Base-by-base conservation (phyloP, 2,329 filamentous ascomycete species). In the Dactylellina cionopaga region DNA sequence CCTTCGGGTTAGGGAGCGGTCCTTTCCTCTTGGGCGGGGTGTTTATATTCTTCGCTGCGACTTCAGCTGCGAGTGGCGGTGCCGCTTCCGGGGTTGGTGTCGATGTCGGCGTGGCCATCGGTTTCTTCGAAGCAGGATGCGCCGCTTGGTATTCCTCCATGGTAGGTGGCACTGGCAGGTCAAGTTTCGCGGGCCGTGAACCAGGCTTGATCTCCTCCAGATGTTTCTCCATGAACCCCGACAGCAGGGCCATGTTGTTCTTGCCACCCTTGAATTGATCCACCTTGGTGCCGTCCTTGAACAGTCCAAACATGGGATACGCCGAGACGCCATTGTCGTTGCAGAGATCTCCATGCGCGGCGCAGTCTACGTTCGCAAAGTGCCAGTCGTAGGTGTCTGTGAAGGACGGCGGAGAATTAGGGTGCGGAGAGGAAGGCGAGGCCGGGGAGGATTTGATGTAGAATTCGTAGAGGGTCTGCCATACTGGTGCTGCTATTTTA, bases 391-490 rank as follows among this genome's bases (percentile, higher is more conserved):
- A 98, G 80, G 88, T 95, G 60, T 89, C 85, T 29, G 89, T 88
- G 78, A 97, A 97, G 25, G 82, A 81, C 39, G 75, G 75, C 27
- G 74, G 70, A 3, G 86, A 85, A 78, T 89, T 89, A 41, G 87
- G 79, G 74, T 82, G 86, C 76, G 80, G 83, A 77, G 82, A 83
- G 77, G 79, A 81, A 19, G 84, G 80, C 72, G 84, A 81, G 52
- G 89, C 82, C 13, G 90, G 89, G 77, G 92, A 89, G 35, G 92
- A 95, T 35, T 93, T 97, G 82, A 92, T 83, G 83, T 97, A 99
- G 81, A 89, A 97, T 82, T 99, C 95, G 84, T 98, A 96, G 11
- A 94, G 81, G 3, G 93, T 97, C 81, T 98, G 92, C 84, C 88
- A 97, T 54, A 87, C 89, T 5, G 95, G 95, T 56, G 91, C 92